phyloP scores from a whole-genome alignment of 805 yeast species.

The Metschnikowia gelsemii region DNA sequence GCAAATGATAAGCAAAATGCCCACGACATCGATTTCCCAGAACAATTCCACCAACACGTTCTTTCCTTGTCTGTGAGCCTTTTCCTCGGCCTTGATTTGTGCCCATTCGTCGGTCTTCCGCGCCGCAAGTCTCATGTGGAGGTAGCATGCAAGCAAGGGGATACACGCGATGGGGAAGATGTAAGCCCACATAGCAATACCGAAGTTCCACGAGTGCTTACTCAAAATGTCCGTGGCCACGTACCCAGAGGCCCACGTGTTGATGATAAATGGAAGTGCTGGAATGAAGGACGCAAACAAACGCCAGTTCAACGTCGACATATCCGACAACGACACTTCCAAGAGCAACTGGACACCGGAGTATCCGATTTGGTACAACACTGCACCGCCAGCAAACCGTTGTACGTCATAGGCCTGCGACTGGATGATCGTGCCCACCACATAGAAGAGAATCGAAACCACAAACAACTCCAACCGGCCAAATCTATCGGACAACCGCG shows the following conservation, averaged over 20 bases:
- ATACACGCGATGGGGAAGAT: slow-evolving; percentile 64
- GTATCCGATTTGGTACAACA: slow-evolving; percentile 49
- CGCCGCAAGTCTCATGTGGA: slow-evolving; percentile 58
- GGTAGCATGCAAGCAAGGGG: slow-evolving; percentile 55
- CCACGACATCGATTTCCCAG: slow-evolving; percentile 67
- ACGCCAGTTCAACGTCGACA: slow-evolving; percentile 71
- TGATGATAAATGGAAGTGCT: slow-evolving; percentile 69
- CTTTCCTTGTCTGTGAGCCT: slow-evolving; percentile 24
- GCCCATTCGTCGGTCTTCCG: slow-evolving; percentile 52
- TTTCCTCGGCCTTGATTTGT: slow-evolving; percentile 39
- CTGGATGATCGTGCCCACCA: slow-evolving; percentile 62
- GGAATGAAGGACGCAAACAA: slow-evolving; percentile 63
- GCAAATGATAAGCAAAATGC: slow-evolving; percentile 54
- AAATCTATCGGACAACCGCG: slow-evolving; percentile 63
- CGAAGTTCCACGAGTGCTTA: slow-evolving; percentile 61
- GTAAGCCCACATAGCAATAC: slow-evolving; percentile 78
- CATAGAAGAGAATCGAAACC: slow-evolving; percentile 53
- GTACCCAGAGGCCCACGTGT: slow-evolving; percentile 75
- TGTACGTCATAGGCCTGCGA: slow-evolving; percentile 58
- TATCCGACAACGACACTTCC: slow-evolving; percentile 61
- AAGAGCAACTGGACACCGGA: slow-evolving; percentile 60
- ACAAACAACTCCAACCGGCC: slow-evolving; percentile 58
- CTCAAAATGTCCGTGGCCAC: slow-evolving; percentile 42
- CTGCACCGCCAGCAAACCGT: slow-evolving; percentile 64
- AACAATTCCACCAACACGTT: slow-evolving; percentile 38